Conservation (phyloP, 1,139 yeast species). For the Geotrichum histeridarum region DNA sequence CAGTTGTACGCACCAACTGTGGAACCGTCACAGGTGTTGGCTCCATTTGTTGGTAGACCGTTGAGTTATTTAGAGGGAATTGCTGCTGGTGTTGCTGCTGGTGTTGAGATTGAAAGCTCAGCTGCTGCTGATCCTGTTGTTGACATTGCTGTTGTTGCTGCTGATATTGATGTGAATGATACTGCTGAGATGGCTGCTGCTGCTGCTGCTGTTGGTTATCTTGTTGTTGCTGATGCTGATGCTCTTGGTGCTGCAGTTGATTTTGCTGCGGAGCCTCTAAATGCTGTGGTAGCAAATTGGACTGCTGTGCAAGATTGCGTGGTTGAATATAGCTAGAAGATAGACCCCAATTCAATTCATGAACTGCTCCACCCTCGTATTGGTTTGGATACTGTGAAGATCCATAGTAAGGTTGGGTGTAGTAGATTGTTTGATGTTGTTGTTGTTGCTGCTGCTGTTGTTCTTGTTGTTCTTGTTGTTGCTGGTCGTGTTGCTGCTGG, state of each 20-base stretch:
- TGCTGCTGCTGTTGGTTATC: too few species aligned
- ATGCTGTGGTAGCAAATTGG: neutral
- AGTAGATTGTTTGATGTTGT: neutral
- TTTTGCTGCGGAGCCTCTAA: neutral
- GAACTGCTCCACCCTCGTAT: neutral
- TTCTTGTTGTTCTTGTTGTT: too few species aligned
- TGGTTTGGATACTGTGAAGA: neutral
- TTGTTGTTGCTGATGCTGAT: too few species aligned
- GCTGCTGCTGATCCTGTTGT: too few species aligned
- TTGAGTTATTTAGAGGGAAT: neutral
- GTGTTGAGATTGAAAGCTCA: neutral
- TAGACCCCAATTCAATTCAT: neutral
- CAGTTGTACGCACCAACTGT: conserved; percentile 31
- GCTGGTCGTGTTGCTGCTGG: too few species aligned
- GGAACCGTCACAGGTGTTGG: conserved; percentile 22
- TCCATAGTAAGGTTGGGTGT: neutral
- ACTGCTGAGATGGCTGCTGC: too few species aligned
- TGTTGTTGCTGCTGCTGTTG: neutral
- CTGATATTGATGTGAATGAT: neutral
- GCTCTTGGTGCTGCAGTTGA: neutral
- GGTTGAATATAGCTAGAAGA: conserved; percentile 1
- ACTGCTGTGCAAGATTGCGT: neutral
- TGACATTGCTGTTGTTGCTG: neutral
- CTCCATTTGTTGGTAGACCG: neutral
- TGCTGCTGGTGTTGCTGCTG: neutral